Base-by-base conservation (phyloP, 306 rosid species). In the Dryas octopetala region DNA sequence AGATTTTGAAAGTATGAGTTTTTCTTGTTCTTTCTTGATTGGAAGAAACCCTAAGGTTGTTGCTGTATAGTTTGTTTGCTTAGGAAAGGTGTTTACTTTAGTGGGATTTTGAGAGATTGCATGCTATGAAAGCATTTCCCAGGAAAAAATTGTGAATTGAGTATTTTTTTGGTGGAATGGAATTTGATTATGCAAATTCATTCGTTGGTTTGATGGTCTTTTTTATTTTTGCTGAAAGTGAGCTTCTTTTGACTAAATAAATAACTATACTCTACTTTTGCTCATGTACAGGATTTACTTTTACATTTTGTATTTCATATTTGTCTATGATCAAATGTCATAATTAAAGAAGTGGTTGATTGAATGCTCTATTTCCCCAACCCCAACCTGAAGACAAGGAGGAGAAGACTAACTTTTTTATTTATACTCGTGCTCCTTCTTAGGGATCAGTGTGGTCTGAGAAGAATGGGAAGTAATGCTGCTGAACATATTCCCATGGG, bases 391-490 rank as follows among this genome's bases (percentile, higher is more conserved):
- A 19, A 61, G 62, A 19, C 11, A 58, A 11, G 64, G 15, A 41
- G 12, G 68, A 50, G 23, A 66, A 43, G 38, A 59, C 60, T 59
- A 16, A 32, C 58, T 47, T 65, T 70, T n/a, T 32, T 16, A 66
- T 49, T 67, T 74, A 51, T 67, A 70, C 32, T 51, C 50, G 71
- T 45, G 23, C 15, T 51, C 6, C 71, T 74, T 83, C 60, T 52
- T 73, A 82, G 89, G 78, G 74, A 44, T 83, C 75, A 16, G 68
- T 68, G 79, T 43, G 68, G 76, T 53, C 63, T 54, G 79, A 71
- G 83, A 81, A 86, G 84, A 66, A 94, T 95, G 98, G 97, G 94
- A 75, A 92, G 88, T 70, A 82, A 79, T 65, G 60, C 77, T 50
- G 60, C 78, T 58, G 88, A 73, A 51, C 83, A 74, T 72, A 66